Conservation (phyloP, 768 basidiomycete species). For the Russula sp. region DNA sequence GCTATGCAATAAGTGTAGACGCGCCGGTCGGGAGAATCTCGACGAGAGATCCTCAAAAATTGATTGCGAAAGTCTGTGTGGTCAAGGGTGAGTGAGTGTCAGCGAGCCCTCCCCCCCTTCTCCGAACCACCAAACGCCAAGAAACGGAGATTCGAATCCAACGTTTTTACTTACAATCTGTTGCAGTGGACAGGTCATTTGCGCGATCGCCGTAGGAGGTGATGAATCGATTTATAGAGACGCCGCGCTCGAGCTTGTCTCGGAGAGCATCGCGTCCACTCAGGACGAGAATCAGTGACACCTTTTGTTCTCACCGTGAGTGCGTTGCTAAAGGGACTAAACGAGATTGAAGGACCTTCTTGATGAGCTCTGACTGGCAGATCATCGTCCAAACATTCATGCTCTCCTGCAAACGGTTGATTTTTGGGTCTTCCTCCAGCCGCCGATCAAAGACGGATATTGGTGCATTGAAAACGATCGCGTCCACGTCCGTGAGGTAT, state of each 20-base stretch:
- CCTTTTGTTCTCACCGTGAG: neutral
- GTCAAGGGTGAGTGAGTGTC: neutral
- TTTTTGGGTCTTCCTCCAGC: constrained; percentile 57
- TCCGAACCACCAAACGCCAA: no score
- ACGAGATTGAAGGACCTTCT: neutral
- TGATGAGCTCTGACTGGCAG: constrained; percentile 5
- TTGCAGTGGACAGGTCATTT: constrained; percentile 54
- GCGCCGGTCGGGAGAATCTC: constrained; percentile 3
- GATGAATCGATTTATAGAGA: constrained; percentile 48
- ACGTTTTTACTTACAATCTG: constrained; percentile 44
- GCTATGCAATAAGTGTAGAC: constrained; percentile 1
- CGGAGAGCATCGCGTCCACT: constrained; percentile 55
- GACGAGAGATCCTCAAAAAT: neutral
- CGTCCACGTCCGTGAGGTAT: constrained; percentile 74
- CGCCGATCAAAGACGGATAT: constrained; percentile 78
- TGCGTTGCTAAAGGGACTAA: neutral
- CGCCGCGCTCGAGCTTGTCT: constrained; percentile 51
- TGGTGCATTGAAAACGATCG: constrained; percentile 75
- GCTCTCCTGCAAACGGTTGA: constrained; percentile 42
- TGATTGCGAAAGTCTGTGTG: constrained; percentile 6
- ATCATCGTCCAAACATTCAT: neutral
- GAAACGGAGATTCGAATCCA: constrained; percentile 3
- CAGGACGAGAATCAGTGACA: constrained; percentile 31
- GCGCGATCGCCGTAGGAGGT: constrained; percentile 60
- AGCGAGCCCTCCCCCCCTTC: no score